These are phyloP conservation scores for Intubia oerlemansii DNA, from an alignment of 2,329 filamentous ascomycete species.

Conservation along the genomic window DNA sequence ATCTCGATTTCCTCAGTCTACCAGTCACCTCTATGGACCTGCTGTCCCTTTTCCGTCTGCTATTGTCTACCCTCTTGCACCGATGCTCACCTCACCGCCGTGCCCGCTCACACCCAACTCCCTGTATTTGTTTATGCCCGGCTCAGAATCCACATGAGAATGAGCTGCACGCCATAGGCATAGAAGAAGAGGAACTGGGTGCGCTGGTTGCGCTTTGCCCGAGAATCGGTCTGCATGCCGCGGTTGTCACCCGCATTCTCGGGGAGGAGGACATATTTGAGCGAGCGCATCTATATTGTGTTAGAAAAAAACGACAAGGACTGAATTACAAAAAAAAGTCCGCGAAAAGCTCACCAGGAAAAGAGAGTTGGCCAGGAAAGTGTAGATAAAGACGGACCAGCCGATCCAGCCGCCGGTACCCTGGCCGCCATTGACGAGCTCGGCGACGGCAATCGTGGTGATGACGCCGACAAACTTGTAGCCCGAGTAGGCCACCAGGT, in stretches of 20 bases:
- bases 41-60: too few species aligned
- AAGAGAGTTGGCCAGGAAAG: constrained; percentile 82
- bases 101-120: too few species aligned
- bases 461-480: constrained; percentile 99
- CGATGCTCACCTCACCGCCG: too few species aligned
- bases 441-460: constrained; percentile 59
- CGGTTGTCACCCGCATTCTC: constrained; percentile 49
- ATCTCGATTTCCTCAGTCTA: too few species aligned
- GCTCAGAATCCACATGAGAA: constrained; percentile 72
- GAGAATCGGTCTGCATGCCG: constrained; percentile 49
- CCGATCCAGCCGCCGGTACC: constrained; percentile 76
- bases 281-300: constrained; percentile 56
- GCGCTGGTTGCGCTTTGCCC: constrained; percentile 66
- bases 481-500: constrained; percentile 86
- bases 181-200: constrained; percentile 90
- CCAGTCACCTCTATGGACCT: too few species aligned
- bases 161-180: constrained; percentile 79
- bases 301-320: neutral
- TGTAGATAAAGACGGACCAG: constrained; percentile 79
- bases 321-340: constrained; percentile 11
- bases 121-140: too few species aligned
- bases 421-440: constrained; percentile 55
- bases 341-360: constrained; percentile 61
- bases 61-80: too few species aligned
- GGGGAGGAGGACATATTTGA: constrained; percentile 88